Conservation (phyloP, 768 basidiomycete species). For the Tricholoma hemisulphureum region DNA sequence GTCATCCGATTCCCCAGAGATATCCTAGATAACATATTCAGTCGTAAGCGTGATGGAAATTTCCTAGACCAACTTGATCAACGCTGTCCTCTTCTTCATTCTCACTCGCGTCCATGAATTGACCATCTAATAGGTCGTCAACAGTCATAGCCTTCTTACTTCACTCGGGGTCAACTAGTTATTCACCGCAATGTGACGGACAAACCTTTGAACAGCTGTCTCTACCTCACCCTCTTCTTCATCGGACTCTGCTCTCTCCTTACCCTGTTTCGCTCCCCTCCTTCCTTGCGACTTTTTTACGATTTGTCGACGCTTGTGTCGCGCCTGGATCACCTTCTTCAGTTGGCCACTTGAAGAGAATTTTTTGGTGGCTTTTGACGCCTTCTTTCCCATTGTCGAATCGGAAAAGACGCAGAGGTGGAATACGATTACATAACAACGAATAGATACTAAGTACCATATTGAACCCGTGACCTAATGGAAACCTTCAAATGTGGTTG, state of each 20-base stretch:
- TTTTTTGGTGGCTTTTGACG: conserved; percentile 80
- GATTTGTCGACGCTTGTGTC: conserved; percentile 78
- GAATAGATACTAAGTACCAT: not conserved
- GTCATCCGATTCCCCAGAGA: conserved; percentile 29
- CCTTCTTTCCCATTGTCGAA: conserved; percentile 52
- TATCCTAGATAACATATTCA: conserved; percentile 15
- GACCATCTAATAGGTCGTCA: conserved; percentile 71
- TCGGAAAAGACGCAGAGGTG: not conserved
- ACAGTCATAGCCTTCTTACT: conserved; percentile 62
- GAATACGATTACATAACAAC: not conserved
- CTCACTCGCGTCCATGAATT: conserved; percentile 67
- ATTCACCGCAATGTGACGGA: not conserved
- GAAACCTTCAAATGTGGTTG: conserved; percentile 11
- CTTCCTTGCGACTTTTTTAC: conserved; percentile 69
- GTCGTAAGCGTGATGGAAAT: not conserved
- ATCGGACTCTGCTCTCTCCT: conserved; percentile 21
- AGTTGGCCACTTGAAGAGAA: conserved; percentile 87
- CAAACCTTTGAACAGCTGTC: conserved; percentile 17
- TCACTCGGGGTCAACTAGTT: not conserved
- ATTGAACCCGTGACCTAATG: conserved; percentile 1
- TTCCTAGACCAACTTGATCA: conserved; percentile 16
- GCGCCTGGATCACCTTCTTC: conserved; percentile 78
- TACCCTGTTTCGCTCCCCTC: conserved; percentile 42
- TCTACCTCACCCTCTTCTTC: conserved; percentile 34
- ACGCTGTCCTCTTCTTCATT: conserved; percentile 42